Evolutionary conservation across 768 basidiomycete genomes (phyloP), one percentile per base, ranked within the genome.

Genomic region (Erythrobasidium yunnanense): DNA sequence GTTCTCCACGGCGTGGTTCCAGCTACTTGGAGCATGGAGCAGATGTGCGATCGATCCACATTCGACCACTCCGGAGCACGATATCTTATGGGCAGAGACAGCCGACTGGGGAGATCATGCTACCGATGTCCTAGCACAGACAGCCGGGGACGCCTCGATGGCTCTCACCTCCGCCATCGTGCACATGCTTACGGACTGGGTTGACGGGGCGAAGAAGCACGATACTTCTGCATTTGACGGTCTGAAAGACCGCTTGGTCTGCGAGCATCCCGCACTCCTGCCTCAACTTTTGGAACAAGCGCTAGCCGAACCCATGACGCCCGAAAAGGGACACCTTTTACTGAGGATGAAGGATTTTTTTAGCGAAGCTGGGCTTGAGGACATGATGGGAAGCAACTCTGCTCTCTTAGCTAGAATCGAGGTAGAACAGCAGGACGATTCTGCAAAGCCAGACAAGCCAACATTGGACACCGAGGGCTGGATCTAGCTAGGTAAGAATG

Each of bases 21-120:
- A 63, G 18, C 60, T 63, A 5, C 47, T 63, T 6, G 60, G 52
- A 51, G 49, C 29, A 2, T 63, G 60, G 60, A 32, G 46, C 27
- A 20, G 27, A 29, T 63, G 60, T 51, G 60, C 60, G 20, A 63
- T 63, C 15, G 60, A 63, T 33, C 60, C 60, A 18, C 60, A 63
- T 22, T 63, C 60, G 7, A 63, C 60, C 4, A 63, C 60, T 4
- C 60, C 60, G 25, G 60, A 63, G 60, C 60, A 63, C 46, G 60
- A 63, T 35, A 63, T 63, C 38, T 18, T 63, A 18, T 63, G 60
- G 60, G 46, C 60, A 3, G 60, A 63, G 25, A 51, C 49, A 2
- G 32, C 49, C 49, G 60, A 63, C 11, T 63, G 60, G 60, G 60
- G 60, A 17, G 2, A 29, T 34, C 17, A 4, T 49, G n/a, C 18